phyloP scores from a whole-genome alignment of 371 early-diverging fungal genomes.

The Mucor ambiguus region DNA sequence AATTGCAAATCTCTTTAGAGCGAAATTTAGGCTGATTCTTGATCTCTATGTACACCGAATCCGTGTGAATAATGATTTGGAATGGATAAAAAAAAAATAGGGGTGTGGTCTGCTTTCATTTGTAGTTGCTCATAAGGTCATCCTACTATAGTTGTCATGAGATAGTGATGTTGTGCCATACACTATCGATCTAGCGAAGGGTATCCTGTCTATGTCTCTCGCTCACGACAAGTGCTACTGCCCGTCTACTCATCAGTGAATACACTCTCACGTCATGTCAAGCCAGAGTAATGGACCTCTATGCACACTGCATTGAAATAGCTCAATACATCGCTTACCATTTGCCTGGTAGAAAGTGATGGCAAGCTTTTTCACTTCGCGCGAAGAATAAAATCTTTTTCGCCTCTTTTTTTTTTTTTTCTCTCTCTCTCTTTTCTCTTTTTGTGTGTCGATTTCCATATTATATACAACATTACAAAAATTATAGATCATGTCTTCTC shows the following conservation, averaged over 20 bases:
- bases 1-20: neutral
- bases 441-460: neutral
- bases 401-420: neutral
- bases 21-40: neutral
- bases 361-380: neutral
- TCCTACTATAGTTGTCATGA: neutral
- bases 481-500: slow-evolving; percentile 23
- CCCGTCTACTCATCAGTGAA: neutral
- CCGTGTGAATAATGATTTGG: neutral
- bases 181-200: neutral
- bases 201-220: neutral
- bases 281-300: neutral
- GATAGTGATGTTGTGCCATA: neutral
- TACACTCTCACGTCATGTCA: neutral
- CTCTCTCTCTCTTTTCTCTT: neutral
- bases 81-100: neutral
- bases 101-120: neutral
- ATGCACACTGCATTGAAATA: neutral
- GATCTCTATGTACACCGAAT: neutral
- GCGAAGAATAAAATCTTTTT: neutral
- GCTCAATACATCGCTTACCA: neutral
- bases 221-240: neutral
- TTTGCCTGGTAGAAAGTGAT: neutral
- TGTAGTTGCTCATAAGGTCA: neutral
- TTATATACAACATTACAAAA: neutral